Conservation (phyloP, 306 rosid species). For the Geum urbanum region DNA sequence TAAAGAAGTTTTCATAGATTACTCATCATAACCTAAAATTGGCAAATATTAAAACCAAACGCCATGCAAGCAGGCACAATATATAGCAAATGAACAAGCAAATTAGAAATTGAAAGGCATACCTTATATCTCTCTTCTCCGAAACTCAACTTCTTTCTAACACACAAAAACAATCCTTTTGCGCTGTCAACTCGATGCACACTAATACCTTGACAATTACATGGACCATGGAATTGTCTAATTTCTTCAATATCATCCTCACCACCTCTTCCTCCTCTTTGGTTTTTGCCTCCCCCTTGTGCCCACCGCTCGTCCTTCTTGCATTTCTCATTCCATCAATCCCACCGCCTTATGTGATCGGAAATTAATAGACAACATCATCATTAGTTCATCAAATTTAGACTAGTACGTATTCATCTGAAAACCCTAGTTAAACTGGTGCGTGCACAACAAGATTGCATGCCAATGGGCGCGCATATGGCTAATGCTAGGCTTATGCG, state of each 20-base stretch:
- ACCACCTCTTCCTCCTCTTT: slow-evolving; percentile 4
- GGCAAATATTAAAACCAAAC: slow-evolving; percentile 2
- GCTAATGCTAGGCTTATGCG: slow-evolving; percentile 58
- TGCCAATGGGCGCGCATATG: slow-evolving; percentile 78
- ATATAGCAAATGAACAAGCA: slow-evolving; percentile 11
- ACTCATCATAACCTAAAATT: slow-evolving; percentile 3
- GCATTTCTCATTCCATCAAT: neutral
- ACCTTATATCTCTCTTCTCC: slow-evolving; percentile 53
- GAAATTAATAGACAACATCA: neutral
- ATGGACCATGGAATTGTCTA: slow-evolving; percentile 17
- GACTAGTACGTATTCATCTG: neutral
- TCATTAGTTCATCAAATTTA: neutral
- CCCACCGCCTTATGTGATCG: neutral
- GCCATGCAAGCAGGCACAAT: neutral
- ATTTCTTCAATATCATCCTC: slow-evolving; percentile 10
- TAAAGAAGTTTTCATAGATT: neutral
- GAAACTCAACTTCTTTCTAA: slow-evolving; percentile 31
- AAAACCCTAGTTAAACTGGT: neutral
- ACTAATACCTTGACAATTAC: slow-evolving; percentile 19
- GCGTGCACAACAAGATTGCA: neutral
- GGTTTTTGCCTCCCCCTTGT: neutral
- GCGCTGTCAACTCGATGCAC: slow-evolving; percentile 13
- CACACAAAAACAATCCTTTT: slow-evolving; percentile 24
- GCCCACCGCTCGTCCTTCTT: neutral
- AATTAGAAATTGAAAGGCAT: slow-evolving; percentile 39